Conservation (phyloP, 78 protist species). For the Dictyostelium firmibasis region DNA sequence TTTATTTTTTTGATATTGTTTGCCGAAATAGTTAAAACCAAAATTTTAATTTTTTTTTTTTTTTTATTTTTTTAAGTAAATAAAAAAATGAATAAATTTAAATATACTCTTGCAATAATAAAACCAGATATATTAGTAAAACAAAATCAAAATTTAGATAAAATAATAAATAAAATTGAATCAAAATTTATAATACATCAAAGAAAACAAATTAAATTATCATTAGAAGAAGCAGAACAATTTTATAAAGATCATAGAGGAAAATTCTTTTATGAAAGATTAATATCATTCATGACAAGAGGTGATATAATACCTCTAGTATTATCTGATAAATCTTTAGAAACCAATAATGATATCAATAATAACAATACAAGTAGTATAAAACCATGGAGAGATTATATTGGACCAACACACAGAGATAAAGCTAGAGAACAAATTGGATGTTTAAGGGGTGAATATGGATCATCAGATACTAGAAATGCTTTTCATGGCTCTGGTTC, state of each 20-base stretch:
- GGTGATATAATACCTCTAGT: conserved; percentile 62
- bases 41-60: no score
- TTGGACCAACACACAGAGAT: conserved; percentile 76
- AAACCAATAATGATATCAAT: background rate
- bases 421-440: conserved; percentile 43
- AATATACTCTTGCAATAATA: conserved; percentile 60
- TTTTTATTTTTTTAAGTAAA: background rate
- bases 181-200: conserved; percentile 13
- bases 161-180: conserved; percentile 18
- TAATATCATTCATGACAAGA: conserved; percentile 65
- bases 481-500: conserved; percentile 71
- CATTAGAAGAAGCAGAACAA: conserved; percentile 42
- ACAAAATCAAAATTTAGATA: conserved; percentile 1
- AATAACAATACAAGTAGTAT: background rate
- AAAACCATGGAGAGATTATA: conserved; percentile 66
- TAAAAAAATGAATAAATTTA: background rate
- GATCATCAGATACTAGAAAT: conserved; percentile 68
- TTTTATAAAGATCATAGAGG: conserved; percentile 76
- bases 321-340: conserved; percentile 11
- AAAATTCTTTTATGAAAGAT: conserved; percentile 73
- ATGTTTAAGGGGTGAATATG: conserved; percentile 69
- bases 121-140: conserved; percentile 54
- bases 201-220: conserved; percentile 5
- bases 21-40: no score
- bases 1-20: no score